phyloP scores from a whole-genome alignment of 106 monocot species.

The Allium sativum region DNA sequence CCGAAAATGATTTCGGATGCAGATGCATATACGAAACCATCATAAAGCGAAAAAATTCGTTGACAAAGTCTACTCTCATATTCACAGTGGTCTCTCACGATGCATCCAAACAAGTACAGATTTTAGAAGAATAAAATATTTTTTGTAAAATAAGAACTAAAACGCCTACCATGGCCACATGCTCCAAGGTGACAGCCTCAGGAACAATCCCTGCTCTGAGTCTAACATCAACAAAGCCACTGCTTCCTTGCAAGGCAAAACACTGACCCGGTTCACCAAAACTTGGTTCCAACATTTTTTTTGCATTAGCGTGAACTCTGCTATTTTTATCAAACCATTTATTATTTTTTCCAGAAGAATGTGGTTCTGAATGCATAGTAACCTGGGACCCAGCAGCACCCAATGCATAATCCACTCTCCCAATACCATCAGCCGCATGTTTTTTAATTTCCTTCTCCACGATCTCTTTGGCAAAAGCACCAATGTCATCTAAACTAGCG shows the following conservation, averaged over 20 bases:
- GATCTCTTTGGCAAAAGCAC: constrained; percentile 20
- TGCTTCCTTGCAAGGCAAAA: constrained; percentile 44
- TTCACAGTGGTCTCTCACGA: too few relatives aligned
- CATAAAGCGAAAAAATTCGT: too few relatives aligned
- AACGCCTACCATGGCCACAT: constrained; percentile 48
- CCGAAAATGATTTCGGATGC: too few relatives aligned
- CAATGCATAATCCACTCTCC: constrained; percentile 36
- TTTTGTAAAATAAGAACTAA: neutral
- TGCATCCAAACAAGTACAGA: neutral
- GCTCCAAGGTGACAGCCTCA: constrained; percentile 57
- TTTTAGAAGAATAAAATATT: neutral
- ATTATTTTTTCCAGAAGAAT: constrained; percentile 16
- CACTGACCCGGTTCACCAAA: constrained; percentile 79
- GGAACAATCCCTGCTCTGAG: constrained; percentile 35
- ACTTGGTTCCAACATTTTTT: constrained; percentile 71
- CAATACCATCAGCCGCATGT: constrained; percentile 39
- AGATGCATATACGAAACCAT: too few relatives aligned
- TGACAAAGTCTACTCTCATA: too few relatives aligned
- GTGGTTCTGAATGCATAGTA: constrained; percentile 28
- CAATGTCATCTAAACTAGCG: constrained; percentile 21
- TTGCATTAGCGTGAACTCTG: constrained; percentile 23
- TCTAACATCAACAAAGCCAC: constrained; percentile 50
- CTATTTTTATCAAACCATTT: constrained; percentile 23
- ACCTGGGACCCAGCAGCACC: constrained; percentile 28
- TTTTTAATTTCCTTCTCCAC: constrained; percentile 35